Percentiles rank a stretch among this genome's conserved stretches.
These are phyloP conservation scores for Rhinocladiella mackenziei DNA, from an alignment of 2,329 filamentous ascomycete genomes.

Conservation along the genomic window DNA sequence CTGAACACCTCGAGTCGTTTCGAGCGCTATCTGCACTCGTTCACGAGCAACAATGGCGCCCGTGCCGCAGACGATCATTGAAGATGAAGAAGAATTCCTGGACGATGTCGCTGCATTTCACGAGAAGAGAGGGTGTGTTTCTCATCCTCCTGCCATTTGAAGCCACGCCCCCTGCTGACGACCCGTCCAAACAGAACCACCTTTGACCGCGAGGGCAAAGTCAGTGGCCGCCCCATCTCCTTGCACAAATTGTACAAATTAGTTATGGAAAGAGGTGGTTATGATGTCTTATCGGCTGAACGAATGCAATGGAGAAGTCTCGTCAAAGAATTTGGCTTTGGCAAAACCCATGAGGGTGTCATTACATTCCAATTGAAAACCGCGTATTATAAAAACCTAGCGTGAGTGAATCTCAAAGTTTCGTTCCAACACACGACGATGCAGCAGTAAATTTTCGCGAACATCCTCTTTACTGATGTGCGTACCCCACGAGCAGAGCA, in stretches of 20 bases:
- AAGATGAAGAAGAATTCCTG: conserved; percentile 76
- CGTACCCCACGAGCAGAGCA: conserved; percentile 44
- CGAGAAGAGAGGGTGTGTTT: conserved; percentile 63
- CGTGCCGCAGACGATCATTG: conserved; percentile 22
- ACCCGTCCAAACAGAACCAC: conserved; percentile 50
- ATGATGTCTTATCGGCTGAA: conserved; percentile 77
- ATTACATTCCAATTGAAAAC: conserved; percentile 82
- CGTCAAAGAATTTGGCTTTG: conserved; percentile 70
- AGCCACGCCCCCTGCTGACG: conserved; percentile 8
- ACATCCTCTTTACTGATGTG: neutral
- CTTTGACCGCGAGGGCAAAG: conserved; percentile 76
- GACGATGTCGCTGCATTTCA: conserved; percentile 69
- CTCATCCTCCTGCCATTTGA: conserved; percentile 20
- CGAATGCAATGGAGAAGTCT: conserved; percentile 83
- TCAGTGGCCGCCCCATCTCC: conserved; percentile 72
- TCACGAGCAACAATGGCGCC: conserved; percentile 12
- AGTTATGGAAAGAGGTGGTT: conserved; percentile 73
- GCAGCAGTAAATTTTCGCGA: no score
- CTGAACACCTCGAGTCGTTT: no score
- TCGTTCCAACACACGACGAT: neutral
- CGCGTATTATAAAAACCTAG: conserved; percentile 83
- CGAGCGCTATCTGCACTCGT: no score
- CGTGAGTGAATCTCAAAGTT: conserved; percentile 40
- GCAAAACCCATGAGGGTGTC: conserved; percentile 71
- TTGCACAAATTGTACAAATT: conserved; percentile 73